Conservation (phyloP, 164 flowering plant species). For the Cinnamomum chago region DNA sequence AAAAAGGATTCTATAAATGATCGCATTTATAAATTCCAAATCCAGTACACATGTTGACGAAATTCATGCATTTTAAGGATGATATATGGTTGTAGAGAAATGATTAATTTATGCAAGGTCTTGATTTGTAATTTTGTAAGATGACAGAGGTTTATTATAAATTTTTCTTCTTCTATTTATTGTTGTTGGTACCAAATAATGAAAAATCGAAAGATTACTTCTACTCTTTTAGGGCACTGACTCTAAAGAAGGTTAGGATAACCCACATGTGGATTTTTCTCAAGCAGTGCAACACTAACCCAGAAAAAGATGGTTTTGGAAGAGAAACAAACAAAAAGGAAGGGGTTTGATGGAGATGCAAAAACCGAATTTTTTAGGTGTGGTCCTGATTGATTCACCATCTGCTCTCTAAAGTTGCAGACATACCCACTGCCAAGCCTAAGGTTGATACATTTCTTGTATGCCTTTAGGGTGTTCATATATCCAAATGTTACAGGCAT, state of each 20-base stretch:
- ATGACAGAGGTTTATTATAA: too few species aligned
- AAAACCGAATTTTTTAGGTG: neutral
- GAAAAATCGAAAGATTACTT: neutral
- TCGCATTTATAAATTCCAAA: too few species aligned
- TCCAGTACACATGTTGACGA: too few species aligned
- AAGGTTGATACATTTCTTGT: neutral
- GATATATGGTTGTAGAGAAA: too few species aligned
- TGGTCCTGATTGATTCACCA: neutral
- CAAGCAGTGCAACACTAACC: neutral
- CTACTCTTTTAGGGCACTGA: neutral
- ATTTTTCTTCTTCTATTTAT: too few species aligned
- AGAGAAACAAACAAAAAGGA: neutral
- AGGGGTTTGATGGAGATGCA: neutral
- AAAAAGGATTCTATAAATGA: too few species aligned
- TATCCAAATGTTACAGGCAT: neutral
- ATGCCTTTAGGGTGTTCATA: neutral
- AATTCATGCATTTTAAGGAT: too few species aligned
- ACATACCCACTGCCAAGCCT: neutral
- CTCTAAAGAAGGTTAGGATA: neutral
- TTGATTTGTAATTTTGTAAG: too few species aligned
- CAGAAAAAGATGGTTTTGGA: neutral
- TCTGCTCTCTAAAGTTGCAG: neutral
- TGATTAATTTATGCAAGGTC: too few species aligned
- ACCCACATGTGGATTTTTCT: neutral
- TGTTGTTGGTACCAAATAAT: neutral